Evolutionary conservation across 306 rosid genomes (phyloP).

Genomic region (Rosa multiflora): DNA sequence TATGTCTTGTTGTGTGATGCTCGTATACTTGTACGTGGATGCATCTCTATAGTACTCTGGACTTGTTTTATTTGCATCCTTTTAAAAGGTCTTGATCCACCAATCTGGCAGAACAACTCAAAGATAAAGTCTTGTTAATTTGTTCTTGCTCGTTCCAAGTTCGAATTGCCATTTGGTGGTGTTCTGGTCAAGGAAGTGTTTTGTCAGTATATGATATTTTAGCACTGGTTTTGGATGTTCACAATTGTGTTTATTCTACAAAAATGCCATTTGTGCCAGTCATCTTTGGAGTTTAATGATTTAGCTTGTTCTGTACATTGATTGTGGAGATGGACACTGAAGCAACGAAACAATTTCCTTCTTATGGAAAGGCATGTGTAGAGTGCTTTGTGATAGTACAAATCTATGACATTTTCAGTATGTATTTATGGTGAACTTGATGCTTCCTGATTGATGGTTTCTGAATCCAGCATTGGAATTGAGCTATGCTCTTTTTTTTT

Average conservation of each 20-base stretch:
- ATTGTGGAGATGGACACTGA: background rate
- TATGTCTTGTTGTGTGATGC: background rate
- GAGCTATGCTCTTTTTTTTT: background rate
- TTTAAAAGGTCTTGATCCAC: background rate
- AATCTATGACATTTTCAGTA: background rate
- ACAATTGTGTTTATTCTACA: background rate
- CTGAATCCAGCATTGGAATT: background rate
- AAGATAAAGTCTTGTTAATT: background rate
- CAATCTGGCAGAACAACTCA: background rate
- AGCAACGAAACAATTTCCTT: background rate
- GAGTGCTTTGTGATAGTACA: background rate
- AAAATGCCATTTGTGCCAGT: background rate
- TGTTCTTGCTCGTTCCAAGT: background rate
- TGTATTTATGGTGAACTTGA: background rate
- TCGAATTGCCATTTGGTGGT: background rate
- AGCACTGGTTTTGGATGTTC: background rate
- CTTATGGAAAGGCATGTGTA: background rate
- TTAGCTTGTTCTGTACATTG: background rate
- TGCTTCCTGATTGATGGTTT: slow-evolving; percentile 3
- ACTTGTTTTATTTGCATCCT: background rate
- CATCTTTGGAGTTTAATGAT: background rate
- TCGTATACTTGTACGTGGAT: background rate
- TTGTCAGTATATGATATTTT: background rate
- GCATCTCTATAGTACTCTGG: slow-evolving; percentile 7
- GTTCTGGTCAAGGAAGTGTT: background rate